These are phyloP conservation scores for Colletotrichum lindemuthianum DNA, from an alignment of 2,329 filamentous ascomycete species.

Conservation along the genomic window DNA sequence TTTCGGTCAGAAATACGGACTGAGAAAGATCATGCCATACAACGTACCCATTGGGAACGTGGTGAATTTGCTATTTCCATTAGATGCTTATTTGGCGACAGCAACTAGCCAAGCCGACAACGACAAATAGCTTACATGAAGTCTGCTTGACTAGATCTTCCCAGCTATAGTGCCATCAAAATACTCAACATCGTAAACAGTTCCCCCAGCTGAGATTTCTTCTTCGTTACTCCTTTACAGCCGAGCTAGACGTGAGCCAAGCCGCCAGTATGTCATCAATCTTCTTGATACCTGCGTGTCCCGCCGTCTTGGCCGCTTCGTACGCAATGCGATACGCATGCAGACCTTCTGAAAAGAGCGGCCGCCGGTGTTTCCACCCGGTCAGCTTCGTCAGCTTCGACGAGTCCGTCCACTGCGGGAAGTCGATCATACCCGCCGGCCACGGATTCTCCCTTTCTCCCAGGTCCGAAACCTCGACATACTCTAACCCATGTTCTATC, in stretches of 20 bases:
- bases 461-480: constrained; percentile 37
- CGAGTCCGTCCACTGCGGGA: constrained; percentile 55
- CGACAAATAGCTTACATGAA: no score
- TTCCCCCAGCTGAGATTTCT: no score
- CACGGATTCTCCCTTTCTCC: constrained; percentile 13
- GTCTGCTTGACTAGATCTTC: no score
- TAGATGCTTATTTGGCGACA: no score
- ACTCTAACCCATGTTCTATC: constrained; percentile 45
- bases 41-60: no score
- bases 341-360: constrained; percentile 49
- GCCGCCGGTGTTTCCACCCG: constrained; percentile 51
- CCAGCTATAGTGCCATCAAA: no score
- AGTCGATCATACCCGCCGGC: constrained; percentile 45
- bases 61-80: no score
- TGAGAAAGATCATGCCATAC: no score
- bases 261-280: not conserved
- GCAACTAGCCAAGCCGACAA: no score
- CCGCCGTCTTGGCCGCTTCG: constrained; percentile 42
- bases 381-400: constrained; percentile 51
- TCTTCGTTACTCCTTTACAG: not conserved
- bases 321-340: constrained; percentile 51
- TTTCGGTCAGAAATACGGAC: no score
- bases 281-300: constrained; percentile 12
- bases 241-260: not conserved
- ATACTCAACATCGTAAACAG: no score